These are phyloP conservation scores for Fusarium chlamydosporum DNA, from an alignment of 2,329 filamentous ascomycete genomes.

Conservation along the genomic window DNA sequence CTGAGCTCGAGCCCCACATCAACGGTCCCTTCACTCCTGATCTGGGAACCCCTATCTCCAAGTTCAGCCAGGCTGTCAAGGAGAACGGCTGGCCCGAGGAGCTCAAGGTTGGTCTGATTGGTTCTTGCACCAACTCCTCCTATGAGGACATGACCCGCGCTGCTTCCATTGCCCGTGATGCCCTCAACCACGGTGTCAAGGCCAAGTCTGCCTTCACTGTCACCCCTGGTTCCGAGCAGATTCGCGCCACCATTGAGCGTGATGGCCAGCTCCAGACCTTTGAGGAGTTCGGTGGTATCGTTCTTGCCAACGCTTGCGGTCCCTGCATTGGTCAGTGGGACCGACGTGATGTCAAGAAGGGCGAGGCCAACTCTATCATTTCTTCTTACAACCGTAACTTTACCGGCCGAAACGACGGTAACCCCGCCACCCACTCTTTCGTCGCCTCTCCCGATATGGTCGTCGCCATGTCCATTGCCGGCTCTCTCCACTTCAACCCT, in stretches of 20 bases:
- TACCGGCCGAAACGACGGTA: constrained; percentile 96
- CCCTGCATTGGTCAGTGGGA: constrained; percentile 98
- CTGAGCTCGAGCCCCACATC: constrained; percentile 91
- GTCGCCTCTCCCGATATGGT: constrained; percentile 92
- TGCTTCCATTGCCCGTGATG: constrained; percentile 93
- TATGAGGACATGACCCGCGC: constrained; percentile 99
- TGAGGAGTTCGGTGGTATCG: constrained; percentile 84
- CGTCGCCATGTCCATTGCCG: constrained; percentile 87
- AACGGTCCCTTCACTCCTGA: constrained; percentile 98
- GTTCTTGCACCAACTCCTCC: constrained; percentile 98
- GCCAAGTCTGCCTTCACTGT: constrained; percentile 94
- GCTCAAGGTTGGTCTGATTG: constrained; percentile 93
- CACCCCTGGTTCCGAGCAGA: constrained; percentile 96
- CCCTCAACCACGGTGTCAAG: constrained; percentile 87
- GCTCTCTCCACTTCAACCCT: constrained; percentile 93
- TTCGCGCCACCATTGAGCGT: constrained; percentile 91
- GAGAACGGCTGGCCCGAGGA: constrained; percentile 91
- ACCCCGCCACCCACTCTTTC: constrained; percentile 94
- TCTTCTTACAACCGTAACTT: constrained; percentile 99
- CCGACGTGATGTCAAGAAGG: constrained; percentile 93
- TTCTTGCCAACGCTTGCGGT: constrained; percentile 95
- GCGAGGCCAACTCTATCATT: constrained; percentile 94
- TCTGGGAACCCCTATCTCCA: constrained; percentile 89
- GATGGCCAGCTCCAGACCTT: constrained; percentile 91
- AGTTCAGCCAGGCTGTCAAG: constrained; percentile 87